Evolutionary conservation across 75 land plant genomes (phyloP).

Genomic region (Ceratopteris richardii): DNA sequence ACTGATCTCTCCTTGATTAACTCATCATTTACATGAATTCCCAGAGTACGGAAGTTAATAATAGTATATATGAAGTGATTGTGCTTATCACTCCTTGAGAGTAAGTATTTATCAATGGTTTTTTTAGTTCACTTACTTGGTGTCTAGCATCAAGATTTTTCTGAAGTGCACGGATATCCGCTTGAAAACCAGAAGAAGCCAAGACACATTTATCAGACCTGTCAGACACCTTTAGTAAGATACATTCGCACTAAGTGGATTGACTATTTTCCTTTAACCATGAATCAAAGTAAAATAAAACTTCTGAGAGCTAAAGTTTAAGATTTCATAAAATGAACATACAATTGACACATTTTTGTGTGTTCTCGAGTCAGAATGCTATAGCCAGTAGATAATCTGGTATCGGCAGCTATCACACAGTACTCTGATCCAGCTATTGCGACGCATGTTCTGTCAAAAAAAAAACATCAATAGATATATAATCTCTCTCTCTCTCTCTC

Average conservation of each 20-base stretch:
- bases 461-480: background rate
- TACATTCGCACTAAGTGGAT: background rate
- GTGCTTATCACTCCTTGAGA: no score
- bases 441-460: constrained; percentile 59
- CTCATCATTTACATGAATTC: no score
- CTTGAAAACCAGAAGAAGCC: constrained; percentile 95
- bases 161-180: constrained; percentile 85
- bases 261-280: background rate
- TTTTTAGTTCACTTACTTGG: constrained; percentile 59
- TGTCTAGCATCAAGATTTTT: constrained; percentile 80
- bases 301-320: background rate
- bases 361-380: constrained; percentile 84
- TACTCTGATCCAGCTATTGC: constrained; percentile 88
- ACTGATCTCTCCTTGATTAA: no score
- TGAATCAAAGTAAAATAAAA: background rate
- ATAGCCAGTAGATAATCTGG: constrained; percentile 83
- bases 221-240: constrained; percentile 5
- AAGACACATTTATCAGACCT: constrained; percentile 76
- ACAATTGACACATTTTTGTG: constrained; percentile 76
- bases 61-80: no score
- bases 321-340: constrained; percentile 8
- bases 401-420: constrained; percentile 90
- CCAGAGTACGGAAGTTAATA: no score
- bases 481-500: background rate
- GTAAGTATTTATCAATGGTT: no score